Percentiles rank a stretch among this genome's conserved stretches.
These are phyloP conservation scores for Perkinsus olseni DNA, from an alignment of 169 alveolate species.

Conservation along the genomic window DNA sequence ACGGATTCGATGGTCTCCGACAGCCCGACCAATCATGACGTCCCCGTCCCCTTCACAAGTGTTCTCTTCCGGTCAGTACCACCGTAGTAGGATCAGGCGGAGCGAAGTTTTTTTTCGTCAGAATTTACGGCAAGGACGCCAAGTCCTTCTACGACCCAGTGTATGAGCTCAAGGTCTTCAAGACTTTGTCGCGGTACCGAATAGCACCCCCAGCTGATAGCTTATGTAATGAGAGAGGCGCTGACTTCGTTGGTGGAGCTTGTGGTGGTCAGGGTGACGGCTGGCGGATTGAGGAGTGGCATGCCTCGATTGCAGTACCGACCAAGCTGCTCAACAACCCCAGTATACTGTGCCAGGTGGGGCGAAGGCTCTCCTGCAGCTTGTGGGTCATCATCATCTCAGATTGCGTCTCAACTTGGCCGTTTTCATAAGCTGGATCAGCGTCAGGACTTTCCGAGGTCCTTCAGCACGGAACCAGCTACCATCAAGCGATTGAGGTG, in stretches of 20 bases:
- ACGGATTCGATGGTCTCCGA: not conserved
- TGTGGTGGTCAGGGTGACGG: conserved; percentile 2
- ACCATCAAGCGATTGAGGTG: not conserved
- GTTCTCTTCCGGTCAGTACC: not conserved
- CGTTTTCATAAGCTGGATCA: conserved; percentile 6
- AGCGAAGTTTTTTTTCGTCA: conserved; percentile 4
- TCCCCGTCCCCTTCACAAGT: not conserved
- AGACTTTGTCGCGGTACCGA: conserved; percentile 1
- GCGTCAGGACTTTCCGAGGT: conserved; percentile 5
- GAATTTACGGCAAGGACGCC: conserved; percentile 22
- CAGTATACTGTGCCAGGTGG: not conserved
- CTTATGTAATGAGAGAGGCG: not conserved
- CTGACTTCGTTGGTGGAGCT: not conserved
- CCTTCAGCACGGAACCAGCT: not conserved
- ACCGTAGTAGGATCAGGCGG: not conserved
- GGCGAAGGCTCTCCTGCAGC: not conserved
- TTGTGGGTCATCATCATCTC: not conserved
- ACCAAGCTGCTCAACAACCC: not conserved
- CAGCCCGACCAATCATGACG: not conserved
- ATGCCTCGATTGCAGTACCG: not conserved
- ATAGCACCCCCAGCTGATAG: conserved; percentile 18
- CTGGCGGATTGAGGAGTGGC: conserved; percentile 17
- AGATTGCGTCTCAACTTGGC: not conserved
- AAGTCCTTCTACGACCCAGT: conserved; percentile 12
- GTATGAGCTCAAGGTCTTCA: conserved; percentile 15